Evolutionary conservation across 768 basidiomycete species (phyloP).

Genomic region (Serpula lacrymans): DNA sequence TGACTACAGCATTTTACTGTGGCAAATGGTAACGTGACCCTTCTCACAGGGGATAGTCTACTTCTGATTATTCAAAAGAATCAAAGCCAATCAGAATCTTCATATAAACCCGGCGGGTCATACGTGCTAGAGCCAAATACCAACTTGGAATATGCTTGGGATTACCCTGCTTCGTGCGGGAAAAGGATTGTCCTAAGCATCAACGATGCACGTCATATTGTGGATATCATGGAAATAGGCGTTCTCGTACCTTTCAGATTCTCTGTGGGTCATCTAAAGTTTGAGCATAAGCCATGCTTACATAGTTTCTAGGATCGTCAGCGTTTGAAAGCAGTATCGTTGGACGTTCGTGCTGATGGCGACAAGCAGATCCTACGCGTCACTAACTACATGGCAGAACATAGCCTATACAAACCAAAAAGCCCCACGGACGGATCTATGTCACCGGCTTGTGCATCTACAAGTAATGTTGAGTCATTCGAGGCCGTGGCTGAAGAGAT

Average conservation of each 20-base stretch:
- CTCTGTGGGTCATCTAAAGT: constrained; percentile 47
- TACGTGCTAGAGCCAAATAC: constrained; percentile 61
- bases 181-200: constrained; percentile 73
- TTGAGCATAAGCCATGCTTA: neutral
- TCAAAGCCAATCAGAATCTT: constrained; percentile 35
- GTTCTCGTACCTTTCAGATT: constrained; percentile 88
- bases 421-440: constrained; percentile 43
- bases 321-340: constrained; percentile 65
- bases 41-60: neutral
- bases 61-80: constrained; percentile 39
- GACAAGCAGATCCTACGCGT: constrained; percentile 83
- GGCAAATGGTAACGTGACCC: constrained; percentile 59
- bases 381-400: constrained; percentile 80
- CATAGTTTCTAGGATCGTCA: constrained; percentile 42
- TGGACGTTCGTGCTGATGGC: constrained; percentile 91
- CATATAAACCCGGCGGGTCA: constrained; percentile 37
- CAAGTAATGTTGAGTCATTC: constrained; percentile 70
- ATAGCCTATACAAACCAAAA: constrained; percentile 84
- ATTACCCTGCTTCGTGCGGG: constrained; percentile 78
- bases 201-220: constrained; percentile 55
- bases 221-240: constrained; percentile 97
- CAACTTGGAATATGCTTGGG: constrained; percentile 82
- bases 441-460: constrained; percentile 65
- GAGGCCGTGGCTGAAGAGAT: constrained; percentile 82
- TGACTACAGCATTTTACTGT: constrained; percentile 62